Base-by-base conservation (phyloP, 345 rosid species). In the Linum trigynum region DNA sequence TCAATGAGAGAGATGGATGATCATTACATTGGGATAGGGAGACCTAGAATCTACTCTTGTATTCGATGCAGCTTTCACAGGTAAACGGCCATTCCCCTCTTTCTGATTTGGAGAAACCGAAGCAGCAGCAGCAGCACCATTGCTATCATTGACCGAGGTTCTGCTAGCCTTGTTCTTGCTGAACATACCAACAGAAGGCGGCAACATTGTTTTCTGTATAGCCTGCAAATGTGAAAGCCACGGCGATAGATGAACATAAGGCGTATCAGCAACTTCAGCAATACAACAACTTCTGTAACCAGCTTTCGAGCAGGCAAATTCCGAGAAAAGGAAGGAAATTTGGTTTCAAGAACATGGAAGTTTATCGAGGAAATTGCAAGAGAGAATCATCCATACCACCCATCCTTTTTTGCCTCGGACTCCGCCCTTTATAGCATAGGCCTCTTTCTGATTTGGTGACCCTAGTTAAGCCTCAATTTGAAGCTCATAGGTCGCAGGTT, bases 401-500 rank as follows among this genome's bases (percentile, higher is more conserved):
- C 96, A 92, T 42, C 97, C 98, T 8, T 89, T 85, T 73, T 86
- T 81, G 80, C 97, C 97, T 74, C 86, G 76, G 11, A 83, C 91
- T 2, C 98, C 98, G 8, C 83, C 92, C 77, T 72, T 84, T 78
- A 89, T 83, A 55, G 89, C 95, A 71, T 82, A 87, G 71, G 90
- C 96, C 80, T 85, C 95, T 76, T 87, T 84, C n/a, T n/a, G n/a
- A n/a, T 50, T 72, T 94, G 70, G 80, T 94, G 39, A 87, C 92
- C 62, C 69, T 86, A 62, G 91, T 90, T 69, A 94, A 94, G 76
- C 97, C 99, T 71, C 99, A 90, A 59, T 94, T 90, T 65, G 96
- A 90, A 82, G 99, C 97, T 78, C 91, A 69, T 51, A 80, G 97
- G 74, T 79, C 89, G 72, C 99, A 94, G 75, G 99, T 94, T 78